These are phyloP conservation scores for Lantana camara DNA, from an alignment of 257 asterid genomes.

Conservation along the genomic window DNA sequence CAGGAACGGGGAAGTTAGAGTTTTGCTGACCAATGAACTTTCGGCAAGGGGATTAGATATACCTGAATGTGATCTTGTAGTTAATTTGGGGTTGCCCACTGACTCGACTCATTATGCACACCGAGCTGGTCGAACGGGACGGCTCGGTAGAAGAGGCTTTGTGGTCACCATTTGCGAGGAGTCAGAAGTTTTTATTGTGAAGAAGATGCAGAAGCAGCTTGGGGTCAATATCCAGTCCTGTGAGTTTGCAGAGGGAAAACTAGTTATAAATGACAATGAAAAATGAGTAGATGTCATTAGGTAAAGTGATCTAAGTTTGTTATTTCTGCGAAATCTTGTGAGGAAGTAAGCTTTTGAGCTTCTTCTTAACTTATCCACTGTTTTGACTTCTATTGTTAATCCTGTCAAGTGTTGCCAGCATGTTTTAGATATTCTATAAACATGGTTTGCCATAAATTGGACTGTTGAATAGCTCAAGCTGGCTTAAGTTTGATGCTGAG, in stretches of 20 bases:
- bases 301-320: constrained; percentile 16
- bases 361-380: not conserved
- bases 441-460: not conserved
- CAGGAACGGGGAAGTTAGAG: constrained; percentile 77
- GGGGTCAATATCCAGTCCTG: constrained; percentile 64
- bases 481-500: not conserved
- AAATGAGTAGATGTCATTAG: constrained; percentile 28
- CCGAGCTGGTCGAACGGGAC: constrained; percentile 96
- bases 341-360: constrained; percentile 14
- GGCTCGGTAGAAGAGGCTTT: constrained; percentile 82
- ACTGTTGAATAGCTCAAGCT: not conserved
- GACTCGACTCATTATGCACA: constrained; percentile 90
- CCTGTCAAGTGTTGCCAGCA: not conserved
- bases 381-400: not conserved
- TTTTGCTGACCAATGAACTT: constrained; percentile 85
- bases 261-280: constrained; percentile 56
- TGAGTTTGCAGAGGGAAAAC: constrained; percentile 80
- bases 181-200: constrained; percentile 76
- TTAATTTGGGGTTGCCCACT: constrained; percentile 86
- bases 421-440: not conserved
- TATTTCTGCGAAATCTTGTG: not conserved
- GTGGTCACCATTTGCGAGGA: constrained; percentile 93
- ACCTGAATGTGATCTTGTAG: constrained; percentile 97
- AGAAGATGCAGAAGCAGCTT: constrained; percentile 88
- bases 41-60: constrained; percentile 96